phyloP scores from a whole-genome alignment of 495 filamentous ascomycete species.

The Hypoxylon subgilvum region DNA sequence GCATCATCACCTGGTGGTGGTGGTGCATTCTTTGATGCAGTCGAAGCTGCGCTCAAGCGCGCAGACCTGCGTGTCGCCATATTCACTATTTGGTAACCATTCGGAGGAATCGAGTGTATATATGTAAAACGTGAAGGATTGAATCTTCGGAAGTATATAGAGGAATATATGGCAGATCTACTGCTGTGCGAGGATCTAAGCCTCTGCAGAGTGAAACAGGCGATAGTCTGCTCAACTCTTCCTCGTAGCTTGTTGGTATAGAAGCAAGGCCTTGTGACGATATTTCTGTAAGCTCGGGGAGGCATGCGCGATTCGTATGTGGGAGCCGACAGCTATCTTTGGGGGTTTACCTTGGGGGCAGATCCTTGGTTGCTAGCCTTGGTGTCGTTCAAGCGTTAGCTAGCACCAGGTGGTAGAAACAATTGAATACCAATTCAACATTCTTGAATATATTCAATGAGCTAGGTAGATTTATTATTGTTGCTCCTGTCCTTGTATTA shows the following conservation, averaged over 20 bases:
- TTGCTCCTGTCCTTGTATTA: neutral
- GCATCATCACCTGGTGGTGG: constrained; percentile 1
- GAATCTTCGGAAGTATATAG: neutral
- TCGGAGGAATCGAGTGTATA: neutral
- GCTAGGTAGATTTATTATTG: too few relatives aligned
- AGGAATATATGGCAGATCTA: neutral
- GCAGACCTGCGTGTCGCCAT: constrained; percentile 66
- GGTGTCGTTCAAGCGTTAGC: too few relatives aligned
- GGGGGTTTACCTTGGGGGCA: too few relatives aligned
- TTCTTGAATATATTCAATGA: too few relatives aligned
- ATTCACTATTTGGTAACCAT: constrained; percentile 8
- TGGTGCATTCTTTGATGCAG: constrained; percentile 12
- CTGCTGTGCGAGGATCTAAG: neutral
- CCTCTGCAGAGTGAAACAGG: neutral
- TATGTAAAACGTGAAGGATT: neutral
- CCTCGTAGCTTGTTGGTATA: neutral
- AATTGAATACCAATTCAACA: too few relatives aligned
- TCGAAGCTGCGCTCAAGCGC: constrained; percentile 57
- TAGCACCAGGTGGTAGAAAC: too few relatives aligned
- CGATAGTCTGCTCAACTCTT: neutral
- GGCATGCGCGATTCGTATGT: constrained; percentile 7
- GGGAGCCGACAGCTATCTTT: neutral
- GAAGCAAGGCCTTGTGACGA: neutral
- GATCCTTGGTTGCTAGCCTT: too few relatives aligned
- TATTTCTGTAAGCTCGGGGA: neutral